phyloP scores from a whole-genome alignment of 2,329 filamentous ascomycete species.

The Ophiostoma quercus region DNA sequence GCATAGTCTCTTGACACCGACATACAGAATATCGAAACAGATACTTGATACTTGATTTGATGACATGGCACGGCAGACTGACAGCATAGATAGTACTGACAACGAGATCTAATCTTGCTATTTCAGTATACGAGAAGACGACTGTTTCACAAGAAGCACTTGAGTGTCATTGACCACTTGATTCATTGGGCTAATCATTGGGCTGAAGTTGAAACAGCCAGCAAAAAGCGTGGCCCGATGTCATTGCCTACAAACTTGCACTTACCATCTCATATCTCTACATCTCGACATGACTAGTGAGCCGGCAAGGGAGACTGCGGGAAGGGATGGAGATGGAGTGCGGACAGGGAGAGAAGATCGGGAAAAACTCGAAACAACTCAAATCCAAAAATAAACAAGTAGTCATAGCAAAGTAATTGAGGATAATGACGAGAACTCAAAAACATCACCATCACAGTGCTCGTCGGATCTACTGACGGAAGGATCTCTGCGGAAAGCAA shows the following conservation, averaged over 20 bases:
- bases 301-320: conserved; percentile 10
- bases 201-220: neutral
- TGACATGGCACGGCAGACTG: neutral
- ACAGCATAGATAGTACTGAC: neutral
- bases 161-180: neutral
- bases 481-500: conserved; percentile 19
- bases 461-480: neutral
- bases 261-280: neutral
- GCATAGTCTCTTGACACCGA: neutral
- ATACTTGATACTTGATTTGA: neutral
- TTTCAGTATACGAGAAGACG: conserved; percentile 11
- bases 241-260: neutral
- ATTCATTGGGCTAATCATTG: neutral
- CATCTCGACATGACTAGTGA: conserved; percentile 5
- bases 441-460: neutral
- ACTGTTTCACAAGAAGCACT: neutral
- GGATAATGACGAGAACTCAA: neutral
- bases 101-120: neutral
- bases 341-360: conserved; percentile 10
- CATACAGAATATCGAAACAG: neutral
- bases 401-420: neutral
- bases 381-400: neutral
- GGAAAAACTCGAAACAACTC: conserved; percentile 7
- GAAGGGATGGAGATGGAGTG: conserved; percentile 7
- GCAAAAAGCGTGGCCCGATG: neutral